Evolutionary conservation across 2,329 filamentous ascomycete genomes (phyloP), one percentile per base, ranked within the genome.

Genomic region (Elsinoe batatas): DNA sequence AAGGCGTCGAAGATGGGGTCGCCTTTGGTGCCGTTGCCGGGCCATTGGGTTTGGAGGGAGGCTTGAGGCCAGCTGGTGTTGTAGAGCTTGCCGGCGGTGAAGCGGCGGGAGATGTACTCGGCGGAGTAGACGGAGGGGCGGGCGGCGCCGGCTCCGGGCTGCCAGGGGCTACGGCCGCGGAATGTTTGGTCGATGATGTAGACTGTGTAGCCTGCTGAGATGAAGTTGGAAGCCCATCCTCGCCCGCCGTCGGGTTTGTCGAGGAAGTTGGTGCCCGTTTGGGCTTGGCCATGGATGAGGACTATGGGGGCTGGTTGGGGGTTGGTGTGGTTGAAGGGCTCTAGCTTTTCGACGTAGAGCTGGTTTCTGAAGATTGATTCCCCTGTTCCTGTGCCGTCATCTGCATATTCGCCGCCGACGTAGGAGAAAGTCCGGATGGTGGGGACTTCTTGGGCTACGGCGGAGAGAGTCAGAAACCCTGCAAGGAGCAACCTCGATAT

Each of bases 291-390:
- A 38, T 75, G 71, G 47, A 76, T 71, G 53, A 76, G 66, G 22
- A 76, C 62, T 33, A 76, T 63, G 0, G 74, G 73, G 11, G 57
- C 18, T 12, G 33, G 30, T 37, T 40, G 32, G 6, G 56, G 51
- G 30, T 13, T 46, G 33, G 33, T 57, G 61, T 44, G 63, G 63
- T 56, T 47, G 18, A 22, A 33, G 6, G 76, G 74, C 5, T 61
- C 60, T 13, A 79, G 67, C 56, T 69, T 69, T 66, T 80, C 78
- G 26, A 79, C 75, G 60, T 80, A 80, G 70, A 80, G 77, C 67
- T 80, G 78, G 54, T 71, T 70, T 18, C 49, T 54, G 57, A 64
- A 59, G 57, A 59, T 61, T 13, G 59, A 55, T 20, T 50, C 53
- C 10, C 54, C 57, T 15, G 30, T 49, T 17, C 26, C 50, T 20